Evolutionary conservation across 2,329 filamentous ascomycete species (phyloP), one percentile per base, ranked within the genome.

Genomic region (Aspergillus tubingensis): DNA sequence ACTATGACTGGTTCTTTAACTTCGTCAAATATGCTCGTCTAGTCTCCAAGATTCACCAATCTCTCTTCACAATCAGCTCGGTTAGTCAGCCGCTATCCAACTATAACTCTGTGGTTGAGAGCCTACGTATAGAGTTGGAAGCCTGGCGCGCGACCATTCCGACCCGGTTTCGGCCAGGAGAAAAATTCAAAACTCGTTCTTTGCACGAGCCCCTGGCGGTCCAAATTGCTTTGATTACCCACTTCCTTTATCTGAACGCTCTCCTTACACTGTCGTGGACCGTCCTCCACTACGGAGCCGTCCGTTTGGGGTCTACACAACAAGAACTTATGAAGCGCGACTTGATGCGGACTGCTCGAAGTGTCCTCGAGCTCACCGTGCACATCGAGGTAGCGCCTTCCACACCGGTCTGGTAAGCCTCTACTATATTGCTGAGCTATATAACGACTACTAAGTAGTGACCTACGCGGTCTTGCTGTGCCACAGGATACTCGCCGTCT

Each of bases 1-100:
- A 66, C 15, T 77, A 74, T 56, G 70, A 79, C 63, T 79, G 74
- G 73, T 74, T 79, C 50, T 55, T 74, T 3, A 59, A 68, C 8
- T 71, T 69, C 38, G 67, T 72, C 27, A 69, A 72, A 5, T 69
- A 76, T 48, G 65, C 64, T 10, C 67, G 77, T 10, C 58, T 79
- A 0, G 57, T 73, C 1, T 77, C 77, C 1, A 70, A 68, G 8
- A 70, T 72, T 0, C 76, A 75, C 43, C 69, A 65, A 3, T 65
- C 66, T 2, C 68, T 79, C 1, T 78, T 77, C 54, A 76, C 75
- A 1, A 68, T 76, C 32, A 76, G 66, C 23, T 51, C 58, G 1
- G 47, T 57, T 7, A 55, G 47, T 2, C 44, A 60, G 7, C 38
- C 54, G 6, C 15, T 50, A 15, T 72, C 70, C 0, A 67, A 66